Evolutionary conservation across 768 basidiomycete genomes (phyloP).

Genomic region (Holtermannia corniformis): DNA sequence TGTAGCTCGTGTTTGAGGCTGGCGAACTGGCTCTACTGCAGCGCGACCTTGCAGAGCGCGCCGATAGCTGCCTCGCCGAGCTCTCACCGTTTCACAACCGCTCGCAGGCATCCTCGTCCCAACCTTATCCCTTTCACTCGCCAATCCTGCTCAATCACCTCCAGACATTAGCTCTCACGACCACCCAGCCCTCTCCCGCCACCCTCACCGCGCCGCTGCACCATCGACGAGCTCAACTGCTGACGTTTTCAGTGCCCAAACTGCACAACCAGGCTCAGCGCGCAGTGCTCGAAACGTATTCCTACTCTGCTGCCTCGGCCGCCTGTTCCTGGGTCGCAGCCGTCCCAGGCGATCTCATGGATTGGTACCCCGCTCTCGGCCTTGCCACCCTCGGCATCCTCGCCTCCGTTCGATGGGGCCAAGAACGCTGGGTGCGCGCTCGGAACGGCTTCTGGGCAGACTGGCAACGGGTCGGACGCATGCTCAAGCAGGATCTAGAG

Average conservation of each 20-base stretch:
- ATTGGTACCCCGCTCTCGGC: constrained; percentile 16
- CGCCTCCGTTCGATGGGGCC: constrained; percentile 23
- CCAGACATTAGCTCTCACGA: constrained; percentile 21
- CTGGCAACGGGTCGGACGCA: constrained; percentile 26
- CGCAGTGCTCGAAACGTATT: constrained; percentile 15
- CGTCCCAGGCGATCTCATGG: constrained; percentile 10
- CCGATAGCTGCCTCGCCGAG: constrained; percentile 17
- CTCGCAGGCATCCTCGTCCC: neutral
- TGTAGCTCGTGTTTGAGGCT: constrained; percentile 31
- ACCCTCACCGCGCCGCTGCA: constrained; percentile 23
- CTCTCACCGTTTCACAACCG: constrained; percentile 5
- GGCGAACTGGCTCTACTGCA: constrained; percentile 33
- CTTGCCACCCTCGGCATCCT: constrained; percentile 21
- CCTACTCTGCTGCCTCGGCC: constrained; percentile 11
- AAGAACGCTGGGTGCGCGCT: constrained; percentile 25
- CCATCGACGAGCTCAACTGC: constrained; percentile 24
- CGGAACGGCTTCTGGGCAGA: constrained; percentile 35
- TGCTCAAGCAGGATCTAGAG: constrained; percentile 32
- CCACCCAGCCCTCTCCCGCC: constrained; percentile 14
- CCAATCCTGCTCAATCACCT: constrained; percentile 36
- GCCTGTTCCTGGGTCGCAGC: constrained; percentile 23
- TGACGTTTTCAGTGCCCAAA: constrained; percentile 12
- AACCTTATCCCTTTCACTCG: constrained; percentile 28
- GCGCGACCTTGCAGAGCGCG: constrained; percentile 6
- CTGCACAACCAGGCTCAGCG: constrained; percentile 24